Evolutionary conservation across 768 basidiomycete species (phyloP).

Genomic region (Mrakia gelida): DNA sequence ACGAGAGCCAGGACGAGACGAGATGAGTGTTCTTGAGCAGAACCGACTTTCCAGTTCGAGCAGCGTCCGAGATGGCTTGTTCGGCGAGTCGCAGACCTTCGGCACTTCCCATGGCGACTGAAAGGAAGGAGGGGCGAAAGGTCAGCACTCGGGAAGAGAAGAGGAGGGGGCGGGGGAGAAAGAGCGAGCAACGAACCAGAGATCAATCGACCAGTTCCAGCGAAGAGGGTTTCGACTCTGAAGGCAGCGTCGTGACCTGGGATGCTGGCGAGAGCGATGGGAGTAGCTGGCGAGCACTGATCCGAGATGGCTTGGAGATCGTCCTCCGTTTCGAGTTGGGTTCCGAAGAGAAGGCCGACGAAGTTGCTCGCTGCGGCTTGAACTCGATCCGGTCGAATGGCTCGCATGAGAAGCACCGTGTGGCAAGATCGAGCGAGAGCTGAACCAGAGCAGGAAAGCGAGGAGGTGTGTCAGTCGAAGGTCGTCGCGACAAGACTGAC

Average conservation of each 20-base stretch:
- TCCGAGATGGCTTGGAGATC: conserved; percentile 68
- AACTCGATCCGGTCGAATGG: conserved; percentile 85
- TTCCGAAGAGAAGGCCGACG: conserved; percentile 68
- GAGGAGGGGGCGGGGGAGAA: not conserved
- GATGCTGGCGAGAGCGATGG: conserved; percentile 85
- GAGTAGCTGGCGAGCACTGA: conserved; percentile 74
- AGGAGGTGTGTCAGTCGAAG: not conserved
- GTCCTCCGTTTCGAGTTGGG: conserved; percentile 73
- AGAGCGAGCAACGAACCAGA: conserved; percentile 10
- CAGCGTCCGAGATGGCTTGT: conserved; percentile 87
- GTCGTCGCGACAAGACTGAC: not conserved
- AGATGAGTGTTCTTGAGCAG: conserved; percentile 96
- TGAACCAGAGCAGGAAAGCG: not conserved
- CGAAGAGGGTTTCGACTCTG: conserved; percentile 80
- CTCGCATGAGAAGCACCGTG: conserved; percentile 71
- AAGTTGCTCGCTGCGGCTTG: conserved; percentile 75
- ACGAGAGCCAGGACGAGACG: conserved; percentile 86
- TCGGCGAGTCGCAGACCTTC: conserved; percentile 96
- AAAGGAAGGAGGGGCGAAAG: not conserved
- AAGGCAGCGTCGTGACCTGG: conserved; percentile 98
- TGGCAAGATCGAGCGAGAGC: conserved; percentile 27
- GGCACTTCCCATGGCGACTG: conserved; percentile 94
- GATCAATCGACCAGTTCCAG: conserved; percentile 37
- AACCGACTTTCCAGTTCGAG: conserved; percentile 92
- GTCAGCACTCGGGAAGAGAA: not conserved